These are phyloP conservation scores for Acer yangbiense DNA, from an alignment of 345 rosid species.

Conservation along the genomic window DNA sequence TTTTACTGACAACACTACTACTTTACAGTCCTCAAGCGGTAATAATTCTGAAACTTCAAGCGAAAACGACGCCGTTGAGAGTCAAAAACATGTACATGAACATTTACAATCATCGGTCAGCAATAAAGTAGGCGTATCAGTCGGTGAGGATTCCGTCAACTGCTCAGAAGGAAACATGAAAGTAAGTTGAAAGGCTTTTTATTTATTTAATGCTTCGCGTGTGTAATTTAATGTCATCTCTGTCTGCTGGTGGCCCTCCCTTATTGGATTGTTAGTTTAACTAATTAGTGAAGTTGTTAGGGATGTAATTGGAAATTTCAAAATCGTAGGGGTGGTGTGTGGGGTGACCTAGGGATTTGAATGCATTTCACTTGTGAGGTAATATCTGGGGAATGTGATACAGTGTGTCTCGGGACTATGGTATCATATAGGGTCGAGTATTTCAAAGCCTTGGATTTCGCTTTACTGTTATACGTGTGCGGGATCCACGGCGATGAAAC, in stretches of 20 bases:
- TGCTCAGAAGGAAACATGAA: slow-evolving; percentile 32
- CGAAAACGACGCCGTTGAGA: slow-evolving; percentile 40
- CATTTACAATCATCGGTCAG: slow-evolving; percentile 23
- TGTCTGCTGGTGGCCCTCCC: slow-evolving; percentile 25
- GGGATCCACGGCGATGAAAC: slow-evolving; percentile 52
- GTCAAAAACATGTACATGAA: slow-evolving; percentile 11
- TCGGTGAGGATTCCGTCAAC: slow-evolving; percentile 49
- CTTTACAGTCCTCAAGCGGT: slow-evolving; percentile 41
- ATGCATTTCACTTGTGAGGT: slow-evolving; percentile 41
- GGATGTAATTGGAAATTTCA: background rate
- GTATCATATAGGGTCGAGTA: slow-evolving; percentile 17
- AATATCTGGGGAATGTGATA: slow-evolving; percentile 28
- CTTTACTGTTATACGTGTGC: slow-evolving; percentile 29
- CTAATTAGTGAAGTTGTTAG: background rate
- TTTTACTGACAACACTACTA: slow-evolving; percentile 35
- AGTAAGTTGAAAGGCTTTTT: slow-evolving; percentile 37
- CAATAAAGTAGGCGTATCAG: slow-evolving; percentile 38
- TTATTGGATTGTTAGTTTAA: slow-evolving; percentile 13
- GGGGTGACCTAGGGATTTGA: slow-evolving; percentile 16
- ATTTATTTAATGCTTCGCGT: slow-evolving; percentile 15
- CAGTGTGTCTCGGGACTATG: slow-evolving; percentile 22
- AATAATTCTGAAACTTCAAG: slow-evolving; percentile 33
- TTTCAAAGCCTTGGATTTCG: slow-evolving; percentile 41
- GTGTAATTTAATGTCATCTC: slow-evolving; percentile 2
- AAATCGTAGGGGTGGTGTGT: background rate